Conservation (phyloP, 257 asterid genomes). For the Salvia miltiorrhiza region DNA sequence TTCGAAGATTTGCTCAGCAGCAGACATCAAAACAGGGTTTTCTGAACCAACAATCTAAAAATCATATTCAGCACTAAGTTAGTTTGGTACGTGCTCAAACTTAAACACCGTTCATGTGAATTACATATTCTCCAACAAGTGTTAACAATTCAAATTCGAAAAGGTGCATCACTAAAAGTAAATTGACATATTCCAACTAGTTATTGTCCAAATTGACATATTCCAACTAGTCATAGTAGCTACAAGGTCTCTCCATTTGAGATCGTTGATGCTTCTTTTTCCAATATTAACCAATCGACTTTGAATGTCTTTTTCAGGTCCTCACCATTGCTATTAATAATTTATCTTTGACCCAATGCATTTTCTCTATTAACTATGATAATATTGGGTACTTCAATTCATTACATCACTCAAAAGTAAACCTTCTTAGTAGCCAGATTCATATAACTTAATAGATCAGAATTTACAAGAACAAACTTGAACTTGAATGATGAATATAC, state of each 20-base stretch:
- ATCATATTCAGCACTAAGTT: conserved; percentile 27
- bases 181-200: not conserved
- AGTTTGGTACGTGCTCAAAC: not conserved
- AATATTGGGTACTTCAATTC: not conserved
- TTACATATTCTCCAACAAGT: not conserved
- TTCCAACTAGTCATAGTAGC: not conserved
- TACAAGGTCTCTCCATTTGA: not conserved
- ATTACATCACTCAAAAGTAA: not conserved
- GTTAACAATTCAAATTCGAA: not conserved
- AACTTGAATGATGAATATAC: not conserved
- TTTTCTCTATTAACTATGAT: not conserved
- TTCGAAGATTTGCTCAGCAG: conserved; percentile 95
- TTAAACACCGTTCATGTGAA: not conserved
- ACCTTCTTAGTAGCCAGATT: conserved; percentile 4
- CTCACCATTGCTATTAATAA: not conserved
- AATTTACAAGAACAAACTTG: not conserved
- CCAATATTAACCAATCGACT: not conserved
- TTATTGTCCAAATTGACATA: no score
- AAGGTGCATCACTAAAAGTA: not conserved
- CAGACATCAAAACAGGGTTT: conserved; percentile 91
- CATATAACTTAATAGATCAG: not conserved
- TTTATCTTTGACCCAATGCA: not conserved
- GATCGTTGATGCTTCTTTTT: not conserved
- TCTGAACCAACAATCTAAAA: conserved; percentile 94
- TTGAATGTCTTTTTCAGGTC: not conserved